Conservation (phyloP, 768 basidiomycete genomes). For the Lactarius quietus region DNA sequence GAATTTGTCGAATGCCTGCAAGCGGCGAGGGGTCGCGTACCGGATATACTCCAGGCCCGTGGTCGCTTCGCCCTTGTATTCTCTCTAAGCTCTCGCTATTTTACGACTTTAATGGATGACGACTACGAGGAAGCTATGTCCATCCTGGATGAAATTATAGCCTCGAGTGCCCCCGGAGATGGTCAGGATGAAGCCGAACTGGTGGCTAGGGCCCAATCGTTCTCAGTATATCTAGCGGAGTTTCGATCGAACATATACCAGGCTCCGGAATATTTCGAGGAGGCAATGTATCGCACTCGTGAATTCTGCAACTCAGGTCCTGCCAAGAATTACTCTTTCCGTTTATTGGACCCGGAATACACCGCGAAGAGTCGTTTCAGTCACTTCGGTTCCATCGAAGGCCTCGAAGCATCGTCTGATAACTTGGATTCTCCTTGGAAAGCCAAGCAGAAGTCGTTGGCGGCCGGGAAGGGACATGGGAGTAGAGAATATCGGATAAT, state of each 20-base stretch:
- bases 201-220: not conserved
- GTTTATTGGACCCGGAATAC: too few species aligned
- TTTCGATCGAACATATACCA: not conserved
- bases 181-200: not conserved
- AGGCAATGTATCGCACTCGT: not conserved
- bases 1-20: not conserved
- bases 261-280: not conserved
- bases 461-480: too few species aligned
- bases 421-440: too few species aligned
- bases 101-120: not conserved
- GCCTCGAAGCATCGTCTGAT: too few species aligned
- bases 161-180: not conserved
- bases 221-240: not conserved
- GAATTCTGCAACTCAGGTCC: not conserved
- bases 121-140: not conserved
- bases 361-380: not conserved
- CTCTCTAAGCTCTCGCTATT: not conserved
- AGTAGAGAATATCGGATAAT: too few species aligned
- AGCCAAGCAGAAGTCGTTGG: too few species aligned
- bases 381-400: not conserved
- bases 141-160: not conserved
- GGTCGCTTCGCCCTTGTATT: too few species aligned
- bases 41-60: not conserved
- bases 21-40: not conserved
- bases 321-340: not conserved